Conservation (phyloP, 441 rosid species). For the Oxalis stricta region DNA sequence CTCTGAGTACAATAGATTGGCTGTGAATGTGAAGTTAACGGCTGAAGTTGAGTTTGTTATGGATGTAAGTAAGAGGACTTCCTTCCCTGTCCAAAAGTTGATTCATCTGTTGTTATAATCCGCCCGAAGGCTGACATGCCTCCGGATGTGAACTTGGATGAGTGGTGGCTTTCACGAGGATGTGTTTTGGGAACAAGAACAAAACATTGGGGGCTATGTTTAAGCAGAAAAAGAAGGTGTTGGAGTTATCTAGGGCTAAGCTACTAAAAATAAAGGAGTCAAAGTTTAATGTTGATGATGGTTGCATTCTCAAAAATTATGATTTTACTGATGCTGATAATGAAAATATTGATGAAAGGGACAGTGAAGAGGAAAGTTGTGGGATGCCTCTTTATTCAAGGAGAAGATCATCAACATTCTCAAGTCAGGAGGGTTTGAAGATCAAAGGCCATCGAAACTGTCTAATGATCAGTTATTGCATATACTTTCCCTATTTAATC, state of each 20-base stretch:
- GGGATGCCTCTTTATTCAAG: constrained; percentile 35
- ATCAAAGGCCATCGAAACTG: constrained; percentile 72
- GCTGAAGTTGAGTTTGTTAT: constrained; percentile 64
- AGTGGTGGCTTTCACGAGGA: constrained; percentile 58
- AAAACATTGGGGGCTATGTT: constrained; percentile 77
- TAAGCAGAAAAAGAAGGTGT: constrained; percentile 79
- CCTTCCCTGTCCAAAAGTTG: constrained; percentile 75
- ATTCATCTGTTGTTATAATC: constrained; percentile 73
- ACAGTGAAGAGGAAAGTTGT: constrained; percentile 11
- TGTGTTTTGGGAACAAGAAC: constrained; percentile 71
- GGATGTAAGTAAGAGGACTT: constrained; percentile 92
- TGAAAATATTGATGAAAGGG: constrained; percentile 11
- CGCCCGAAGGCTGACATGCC: constrained; percentile 50
- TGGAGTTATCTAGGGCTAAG: constrained; percentile 29
- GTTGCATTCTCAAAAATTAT: neutral
- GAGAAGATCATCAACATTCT: constrained; percentile 37
- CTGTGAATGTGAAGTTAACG: constrained; percentile 68
- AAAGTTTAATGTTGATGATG: too few species aligned
- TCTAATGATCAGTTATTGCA: constrained; percentile 40
- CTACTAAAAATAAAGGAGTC: too few species aligned
- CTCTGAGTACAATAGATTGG: constrained; percentile 68
- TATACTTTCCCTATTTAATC: constrained; percentile 41
- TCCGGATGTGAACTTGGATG: constrained; percentile 30
- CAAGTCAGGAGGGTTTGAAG: constrained; percentile 35
- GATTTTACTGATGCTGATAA: constrained; percentile 8